Base-by-base conservation (phyloP, 2,329 filamentous ascomycete genomes). In the Penicillium hordei region DNA sequence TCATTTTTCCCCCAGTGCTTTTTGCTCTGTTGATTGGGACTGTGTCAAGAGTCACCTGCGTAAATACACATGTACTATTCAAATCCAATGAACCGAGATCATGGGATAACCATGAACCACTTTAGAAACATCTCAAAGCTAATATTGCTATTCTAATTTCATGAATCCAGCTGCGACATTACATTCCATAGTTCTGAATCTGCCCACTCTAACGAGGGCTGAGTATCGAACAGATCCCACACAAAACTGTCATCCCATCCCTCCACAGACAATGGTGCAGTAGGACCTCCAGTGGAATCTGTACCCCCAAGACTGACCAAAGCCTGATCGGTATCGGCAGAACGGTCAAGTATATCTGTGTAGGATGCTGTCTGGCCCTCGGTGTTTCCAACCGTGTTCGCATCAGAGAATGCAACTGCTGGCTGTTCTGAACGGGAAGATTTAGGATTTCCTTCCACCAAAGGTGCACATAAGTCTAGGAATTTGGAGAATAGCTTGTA, bases 151-250 rank as follows among this genome's bases (percentile, higher is more conserved):
- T 12, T n/a, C 5, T 31, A 31, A 9, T 19, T 23, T 56, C 44
- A 58, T 2, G 38, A 19, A 52, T 60, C 53, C 21, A 65, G 52
- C 38, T 61, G 62, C 4, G 60, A 39, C 48, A 67, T 65, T 0
- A 42, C 57, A 52, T 62, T 60, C 65, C 63, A 66, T 17, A 66
- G 17, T 39, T 65, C 65, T 17, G 65, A 67, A 34, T 66, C 64
- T 21, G 65, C 60, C 65, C 65, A 67, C 12, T 60, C 65, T 15
- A 67, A 50, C 8, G 65, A 66, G 9, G 64, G 65, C 42, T 67
- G 64, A 12, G 66, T 67, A 52, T 66, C 59, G 25, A 67, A 67
- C 17, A 67, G 27, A 40, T 67, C 64, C 65, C 65, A 67, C 59
- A 67, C 64, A 25, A 66, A 57, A 58, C 55, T 66, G 43, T 67